Evolutionary conservation across 352 stramenopile genomes (phyloP).

Genomic region (Pythium monospermum): DNA sequence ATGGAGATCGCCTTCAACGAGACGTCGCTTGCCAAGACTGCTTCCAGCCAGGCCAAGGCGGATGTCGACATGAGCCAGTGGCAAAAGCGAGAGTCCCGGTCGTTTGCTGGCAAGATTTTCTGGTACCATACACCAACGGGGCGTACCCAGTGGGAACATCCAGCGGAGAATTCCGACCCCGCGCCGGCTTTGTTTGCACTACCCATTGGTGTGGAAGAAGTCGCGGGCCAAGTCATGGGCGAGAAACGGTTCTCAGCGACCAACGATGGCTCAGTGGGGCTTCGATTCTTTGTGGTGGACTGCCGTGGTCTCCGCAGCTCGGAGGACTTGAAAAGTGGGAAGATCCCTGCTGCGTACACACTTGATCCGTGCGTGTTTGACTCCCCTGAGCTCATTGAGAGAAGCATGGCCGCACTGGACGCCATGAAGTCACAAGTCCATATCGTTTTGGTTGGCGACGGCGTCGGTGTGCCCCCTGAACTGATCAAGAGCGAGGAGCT

Average conservation of each 20-base stretch:
- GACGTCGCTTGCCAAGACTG: conserved; percentile 17
- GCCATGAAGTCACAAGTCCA: conserved; percentile 72
- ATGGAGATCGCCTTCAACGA: conserved; percentile 58
- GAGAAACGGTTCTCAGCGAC: conserved; percentile 28
- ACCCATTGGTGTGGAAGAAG: conserved; percentile 62
- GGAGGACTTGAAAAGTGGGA: conserved; percentile 71
- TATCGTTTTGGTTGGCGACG: conserved; percentile 70
- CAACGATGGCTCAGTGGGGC: conserved; percentile 9
- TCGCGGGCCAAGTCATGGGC: conserved; percentile 60
- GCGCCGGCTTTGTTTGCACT: conserved; percentile 61
- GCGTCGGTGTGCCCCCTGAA: conserved; percentile 57
- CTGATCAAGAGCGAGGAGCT: conserved; percentile 57
- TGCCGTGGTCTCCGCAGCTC: conserved; percentile 69
- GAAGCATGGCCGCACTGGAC: conserved; percentile 62
- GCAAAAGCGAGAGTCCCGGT: conserved; percentile 71
- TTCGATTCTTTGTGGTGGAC: conserved; percentile 78
- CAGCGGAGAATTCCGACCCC: conserved; percentile 49
- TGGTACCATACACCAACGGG: conserved; percentile 75
- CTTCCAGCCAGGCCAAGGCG: conserved; percentile 21
- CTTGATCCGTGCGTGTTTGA: conserved; percentile 79
- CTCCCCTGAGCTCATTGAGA: conserved; percentile 68
- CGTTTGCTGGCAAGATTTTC: conserved; percentile 69
- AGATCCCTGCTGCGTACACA: conserved; percentile 70
- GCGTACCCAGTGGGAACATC: conserved; percentile 79
- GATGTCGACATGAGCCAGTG: conserved; percentile 77